These are phyloP conservation scores for Scedosporium aurantiacum DNA, from an alignment of 2,329 filamentous ascomycete genomes.

Conservation along the genomic window DNA sequence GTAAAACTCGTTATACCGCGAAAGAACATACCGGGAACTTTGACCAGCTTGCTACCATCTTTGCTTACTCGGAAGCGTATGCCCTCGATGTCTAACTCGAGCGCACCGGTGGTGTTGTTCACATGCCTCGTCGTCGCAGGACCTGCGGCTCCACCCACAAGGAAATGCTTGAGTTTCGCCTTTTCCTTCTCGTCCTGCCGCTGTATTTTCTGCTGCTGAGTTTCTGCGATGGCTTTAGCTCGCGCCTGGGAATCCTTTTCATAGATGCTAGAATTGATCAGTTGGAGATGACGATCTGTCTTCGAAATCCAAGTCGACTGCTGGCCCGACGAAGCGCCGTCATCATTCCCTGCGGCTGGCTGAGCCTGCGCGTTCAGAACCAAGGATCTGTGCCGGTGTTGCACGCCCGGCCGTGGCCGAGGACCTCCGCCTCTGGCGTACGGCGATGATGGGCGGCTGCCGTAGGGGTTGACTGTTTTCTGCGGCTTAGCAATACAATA, in stretches of 20 bases:
- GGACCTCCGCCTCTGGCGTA: background rate
- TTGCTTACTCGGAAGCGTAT: slow-evolving; percentile 63
- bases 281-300: slow-evolving; percentile 65
- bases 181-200: slow-evolving; percentile 47
- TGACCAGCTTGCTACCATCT: slow-evolving; percentile 73
- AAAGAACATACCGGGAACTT: slow-evolving; percentile 51
- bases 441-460: background rate
- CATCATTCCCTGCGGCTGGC: slow-evolving; percentile 14
- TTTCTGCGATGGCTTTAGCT: slow-evolving; percentile 61
- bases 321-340: slow-evolving; percentile 22
- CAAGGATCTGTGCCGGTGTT: slow-evolving; percentile 43
- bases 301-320: slow-evolving; percentile 54
- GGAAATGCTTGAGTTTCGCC: slow-evolving; percentile 34
- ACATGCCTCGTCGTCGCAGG: slow-evolving; percentile 22
- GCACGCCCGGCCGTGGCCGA: slow-evolving; percentile 18
- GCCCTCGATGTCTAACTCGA: slow-evolving; percentile 42
- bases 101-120: slow-evolving; percentile 7
- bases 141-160: slow-evolving; percentile 9
- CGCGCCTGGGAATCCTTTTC: slow-evolving; percentile 61
- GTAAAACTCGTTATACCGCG: slow-evolving; percentile 12
- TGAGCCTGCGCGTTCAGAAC: slow-evolving; percentile 41
- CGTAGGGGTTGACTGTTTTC: slow-evolving; percentile 2
- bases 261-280: slow-evolving; percentile 72
- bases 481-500: slow-evolving; percentile 3
- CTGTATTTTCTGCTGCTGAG: slow-evolving; percentile 44